Base-by-base conservation (phyloP, 768 basidiomycete species). In the Russula abietina region DNA sequence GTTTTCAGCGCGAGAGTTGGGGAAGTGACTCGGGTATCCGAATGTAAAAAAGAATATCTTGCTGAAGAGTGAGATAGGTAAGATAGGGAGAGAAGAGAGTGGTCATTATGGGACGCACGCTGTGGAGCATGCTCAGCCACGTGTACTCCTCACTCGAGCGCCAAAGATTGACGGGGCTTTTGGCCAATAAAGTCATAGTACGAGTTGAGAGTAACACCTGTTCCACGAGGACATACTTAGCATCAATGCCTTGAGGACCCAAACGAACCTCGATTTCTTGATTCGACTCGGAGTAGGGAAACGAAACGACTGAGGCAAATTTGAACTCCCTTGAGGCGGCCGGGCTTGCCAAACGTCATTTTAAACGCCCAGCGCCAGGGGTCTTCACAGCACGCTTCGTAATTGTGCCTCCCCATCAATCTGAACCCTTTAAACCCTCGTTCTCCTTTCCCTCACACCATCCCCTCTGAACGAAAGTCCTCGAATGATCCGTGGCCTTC, bases 141-240 rank as follows among this genome's bases (percentile, higher is more conserved):
- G n/a, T n/a, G 68, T 86, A 93, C 68, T 93, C 91, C 60, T 87
- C 86, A 32, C 81, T 80, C 26, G 91, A 81, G 59, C 83, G 83
- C 94, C 94, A 97, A 6, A 96, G 77, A 61, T 85, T 87, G 61
- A 89, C 78, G 2, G 94, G 92, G 68, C 88, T 89, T 89, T 12
- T 84, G 84, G 1, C 92, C 91, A 26, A 94, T 87, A 59, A 83
- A 83, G 71, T 93, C 91, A 69, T 83, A 84, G 76, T 86, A 93
- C 14, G 85, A 84, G 73, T 87, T 88, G 16, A 79, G 77, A 64
- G 78, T 75, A 17, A 86, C 85, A 24, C 85, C 85, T 2, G 88
- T 75, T 96, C 93, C 64, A 97, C 85, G 66, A 87, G 84, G 28
- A 98, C 87, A 87, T 91, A 96, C 74, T 93, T 91, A 30, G 91